phyloP scores from a whole-genome alignment of 208 protist genomes.

The Naegleria fowleri region DNA sequence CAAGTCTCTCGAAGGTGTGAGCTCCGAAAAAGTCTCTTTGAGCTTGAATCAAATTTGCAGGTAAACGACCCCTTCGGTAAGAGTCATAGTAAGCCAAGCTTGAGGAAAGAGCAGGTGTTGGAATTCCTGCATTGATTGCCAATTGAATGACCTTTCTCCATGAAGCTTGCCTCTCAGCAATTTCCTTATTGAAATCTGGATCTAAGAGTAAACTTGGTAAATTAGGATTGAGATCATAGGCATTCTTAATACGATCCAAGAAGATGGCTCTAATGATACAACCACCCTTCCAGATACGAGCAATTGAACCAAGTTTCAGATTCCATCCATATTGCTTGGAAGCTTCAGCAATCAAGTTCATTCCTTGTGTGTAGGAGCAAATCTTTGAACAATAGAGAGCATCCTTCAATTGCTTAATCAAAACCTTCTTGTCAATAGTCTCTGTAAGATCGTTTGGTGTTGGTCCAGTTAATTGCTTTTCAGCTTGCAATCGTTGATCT shows the following conservation, averaged over 20 bases:
- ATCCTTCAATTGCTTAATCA: constrained; percentile 55
- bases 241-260: constrained; percentile 62
- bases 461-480: constrained; percentile 37
- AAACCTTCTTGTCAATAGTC: constrained; percentile 38
- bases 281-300: constrained; percentile 76
- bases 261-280: constrained; percentile 83
- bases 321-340: constrained; percentile 50
- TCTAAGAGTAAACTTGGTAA: constrained; percentile 60
- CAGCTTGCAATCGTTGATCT: constrained; percentile 66
- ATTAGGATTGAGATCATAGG: constrained; percentile 56
- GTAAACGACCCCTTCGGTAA: constrained; percentile 52
- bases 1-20: constrained; percentile 74
- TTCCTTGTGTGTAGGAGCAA: constrained; percentile 74
- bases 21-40: constrained; percentile 83
- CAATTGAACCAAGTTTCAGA: constrained; percentile 61
- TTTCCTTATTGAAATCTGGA: constrained; percentile 52
- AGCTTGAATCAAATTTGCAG: constrained; percentile 76
- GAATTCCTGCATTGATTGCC: constrained; percentile 52
- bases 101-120: constrained; percentile 60
- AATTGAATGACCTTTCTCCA: constrained; percentile 53
- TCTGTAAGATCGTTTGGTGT: not conserved
- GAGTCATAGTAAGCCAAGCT: constrained; percentile 69
- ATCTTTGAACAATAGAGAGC: constrained; percentile 70
- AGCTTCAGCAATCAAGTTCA: constrained; percentile 57
- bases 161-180: constrained; percentile 43